Conservation (phyloP, 345 rosid genomes). For the Eucalyptus grandis region DNA sequence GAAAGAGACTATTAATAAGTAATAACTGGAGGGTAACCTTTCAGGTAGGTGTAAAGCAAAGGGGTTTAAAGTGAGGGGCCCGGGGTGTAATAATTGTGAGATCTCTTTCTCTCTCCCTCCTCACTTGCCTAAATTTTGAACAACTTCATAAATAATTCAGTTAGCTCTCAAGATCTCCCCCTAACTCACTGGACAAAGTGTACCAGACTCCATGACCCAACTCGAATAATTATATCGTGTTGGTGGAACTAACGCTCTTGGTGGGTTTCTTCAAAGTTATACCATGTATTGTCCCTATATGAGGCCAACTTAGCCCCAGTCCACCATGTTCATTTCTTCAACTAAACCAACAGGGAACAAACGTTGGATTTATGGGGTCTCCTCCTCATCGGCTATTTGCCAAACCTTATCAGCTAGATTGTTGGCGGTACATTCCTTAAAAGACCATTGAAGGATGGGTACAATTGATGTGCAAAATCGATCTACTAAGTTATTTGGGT, state of each 20-base stretch:
- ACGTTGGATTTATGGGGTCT: neutral
- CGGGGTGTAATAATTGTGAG: neutral
- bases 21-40: constrained; percentile 1
- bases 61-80: constrained; percentile 1
- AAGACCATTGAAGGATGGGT: neutral
- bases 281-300: neutral
- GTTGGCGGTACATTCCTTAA: neutral
- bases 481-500: neutral
- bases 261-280: neutral
- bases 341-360: neutral
- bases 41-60: constrained; percentile 22
- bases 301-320: neutral
- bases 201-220: constrained; percentile 1
- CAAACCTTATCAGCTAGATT: neutral
- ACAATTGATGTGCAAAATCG: neutral
- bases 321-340: neutral
- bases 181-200: neutral
- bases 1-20: neutral
- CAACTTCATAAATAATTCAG: neutral
- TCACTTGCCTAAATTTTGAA: neutral
- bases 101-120: neutral
- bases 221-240: neutral
- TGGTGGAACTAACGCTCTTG: constrained; percentile 9
- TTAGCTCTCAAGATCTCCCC: constrained; percentile 4
- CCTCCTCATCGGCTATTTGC: neutral